Conservation (phyloP, 129 eudicot species). For the Pittosporum tobira region DNA sequence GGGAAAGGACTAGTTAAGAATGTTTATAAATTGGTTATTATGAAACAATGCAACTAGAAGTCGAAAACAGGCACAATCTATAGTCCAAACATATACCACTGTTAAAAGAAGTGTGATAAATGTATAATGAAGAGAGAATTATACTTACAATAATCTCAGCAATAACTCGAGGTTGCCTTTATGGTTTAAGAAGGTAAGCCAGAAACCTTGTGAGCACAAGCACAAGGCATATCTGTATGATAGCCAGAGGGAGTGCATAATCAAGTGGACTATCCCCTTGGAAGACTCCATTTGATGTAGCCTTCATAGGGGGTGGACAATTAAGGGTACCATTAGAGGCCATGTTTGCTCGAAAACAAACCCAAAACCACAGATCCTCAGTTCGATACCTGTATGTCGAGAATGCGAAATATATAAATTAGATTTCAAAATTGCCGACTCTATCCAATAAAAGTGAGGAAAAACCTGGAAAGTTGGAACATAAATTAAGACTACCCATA, state of each 20-base stretch:
- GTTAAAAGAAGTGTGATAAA: too few relatives aligned
- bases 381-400: neutral
- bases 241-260: slow-evolving; percentile 60
- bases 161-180: slow-evolving; percentile 74
- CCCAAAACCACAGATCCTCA: neutral
- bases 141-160: slow-evolving; percentile 70
- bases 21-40: too few relatives aligned
- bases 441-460: too few relatives aligned
- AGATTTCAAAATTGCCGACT: too few relatives aligned
- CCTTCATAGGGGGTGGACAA: slow-evolving; percentile 52
- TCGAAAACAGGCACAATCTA: too few relatives aligned
- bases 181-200: slow-evolving; percentile 53
- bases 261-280: slow-evolving; percentile 63
- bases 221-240: slow-evolving; percentile 57
- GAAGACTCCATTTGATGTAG: slow-evolving; percentile 67
- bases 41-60: too few relatives aligned
- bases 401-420: too few relatives aligned
- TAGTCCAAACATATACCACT: too few relatives aligned
- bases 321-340: slow-evolving; percentile 24
- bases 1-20: too few relatives aligned
- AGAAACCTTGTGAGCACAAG: slow-evolving; percentile 57
- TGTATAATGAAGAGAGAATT: neutral
- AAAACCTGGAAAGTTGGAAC: too few relatives aligned
- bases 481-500: too few relatives aligned
- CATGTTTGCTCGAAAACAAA: slow-evolving; percentile 21